These are phyloP conservation scores for Sarocladiaceae sp. DNA, from an alignment of 2,329 filamentous ascomycete species.

Conservation along the genomic window DNA sequence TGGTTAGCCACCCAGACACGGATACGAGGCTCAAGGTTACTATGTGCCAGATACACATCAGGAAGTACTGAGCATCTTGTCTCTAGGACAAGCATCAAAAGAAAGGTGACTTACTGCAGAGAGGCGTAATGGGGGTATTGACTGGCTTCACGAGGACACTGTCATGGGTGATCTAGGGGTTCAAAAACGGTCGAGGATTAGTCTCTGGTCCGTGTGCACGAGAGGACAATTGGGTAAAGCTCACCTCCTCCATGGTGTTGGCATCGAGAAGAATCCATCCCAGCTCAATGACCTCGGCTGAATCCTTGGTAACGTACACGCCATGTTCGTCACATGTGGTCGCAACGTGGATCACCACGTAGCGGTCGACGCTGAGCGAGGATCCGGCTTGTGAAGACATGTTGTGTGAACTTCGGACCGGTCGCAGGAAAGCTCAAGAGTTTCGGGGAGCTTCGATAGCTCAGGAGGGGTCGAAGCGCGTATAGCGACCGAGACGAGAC, in stretches of 20 bases:
- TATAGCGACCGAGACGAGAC: not conserved
- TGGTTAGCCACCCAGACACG: too few species aligned
- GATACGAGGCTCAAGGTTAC: too few species aligned
- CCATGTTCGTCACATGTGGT: conserved; percentile 99
- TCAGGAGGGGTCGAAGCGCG: conserved; percentile 9
- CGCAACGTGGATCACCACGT: conserved; percentile 96
- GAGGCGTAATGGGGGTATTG: conserved; percentile 96
- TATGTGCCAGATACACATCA: too few species aligned
- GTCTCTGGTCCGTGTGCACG: conserved; percentile 10
- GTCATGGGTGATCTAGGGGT: conserved; percentile 76
- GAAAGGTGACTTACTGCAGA: conserved; percentile 77
- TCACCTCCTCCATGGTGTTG: conserved; percentile 87
- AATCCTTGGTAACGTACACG: conserved; percentile 98
- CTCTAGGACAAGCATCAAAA: not conserved
- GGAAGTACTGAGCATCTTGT: too few species aligned
- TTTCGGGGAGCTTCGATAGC: conserved; percentile 9
- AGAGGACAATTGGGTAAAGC: conserved; percentile 22
- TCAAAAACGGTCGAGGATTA: too few species aligned
- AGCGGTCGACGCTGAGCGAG: conserved; percentile 80
- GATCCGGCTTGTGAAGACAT: conserved; percentile 36
- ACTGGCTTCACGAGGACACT: conserved; percentile 96
- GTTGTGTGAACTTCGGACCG: conserved; percentile 18
- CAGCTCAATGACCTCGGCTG: conserved; percentile 97
- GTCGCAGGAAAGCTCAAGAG: conserved; percentile 15
- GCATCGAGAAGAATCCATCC: conserved; percentile 95